These are phyloP conservation scores for Phyllosticta citribraziliensis DNA, from an alignment of 2,329 filamentous ascomycete species.

Conservation along the genomic window DNA sequence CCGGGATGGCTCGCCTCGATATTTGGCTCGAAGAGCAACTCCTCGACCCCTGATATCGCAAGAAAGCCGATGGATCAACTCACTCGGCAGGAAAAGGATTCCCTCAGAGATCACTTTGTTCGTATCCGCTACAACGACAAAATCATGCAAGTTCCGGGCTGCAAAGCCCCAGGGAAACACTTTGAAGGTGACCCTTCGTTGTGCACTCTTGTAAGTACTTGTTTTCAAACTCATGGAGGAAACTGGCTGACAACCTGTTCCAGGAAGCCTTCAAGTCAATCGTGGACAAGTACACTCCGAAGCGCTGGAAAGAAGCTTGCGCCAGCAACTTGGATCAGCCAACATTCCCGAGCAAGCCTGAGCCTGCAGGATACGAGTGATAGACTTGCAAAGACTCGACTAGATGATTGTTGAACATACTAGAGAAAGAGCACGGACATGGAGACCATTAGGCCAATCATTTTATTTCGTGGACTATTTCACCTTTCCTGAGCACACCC, in stretches of 20 bases:
- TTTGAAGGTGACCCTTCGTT: conserved; percentile 78
- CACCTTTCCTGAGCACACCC: no score
- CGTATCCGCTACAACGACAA: conserved; percentile 85
- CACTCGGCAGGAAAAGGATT: conserved; percentile 45
- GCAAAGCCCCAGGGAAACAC: conserved; percentile 66
- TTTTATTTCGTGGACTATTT: background rate
- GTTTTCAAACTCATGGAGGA: background rate
- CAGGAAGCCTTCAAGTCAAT: conserved; percentile 84
- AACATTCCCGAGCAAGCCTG: conserved; percentile 36
- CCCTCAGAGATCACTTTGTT: conserved; percentile 71
- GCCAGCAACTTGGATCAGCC: conserved; percentile 45
- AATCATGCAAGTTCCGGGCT: conserved; percentile 73
- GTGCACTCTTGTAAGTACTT: conserved; percentile 64
- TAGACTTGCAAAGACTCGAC: background rate
- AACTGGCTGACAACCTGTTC: background rate
- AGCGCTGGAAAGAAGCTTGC: conserved; percentile 63
- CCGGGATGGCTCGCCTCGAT: conserved; percentile 7
- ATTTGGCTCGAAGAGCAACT: conserved; percentile 1
- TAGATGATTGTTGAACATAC: background rate
- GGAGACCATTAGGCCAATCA: background rate
- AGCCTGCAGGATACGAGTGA: conserved; percentile 23
- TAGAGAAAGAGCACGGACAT: background rate
- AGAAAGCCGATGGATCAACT: conserved; percentile 51
- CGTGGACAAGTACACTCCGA: conserved; percentile 80
- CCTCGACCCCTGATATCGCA: conserved; percentile 40